A percentile compares a stretch with the other conserved stretches of the same genome.
Evolutionary conservation across 1,284 basidiomycete genomes (phyloP).

Genomic region (Boletus albobrunnescens): DNA sequence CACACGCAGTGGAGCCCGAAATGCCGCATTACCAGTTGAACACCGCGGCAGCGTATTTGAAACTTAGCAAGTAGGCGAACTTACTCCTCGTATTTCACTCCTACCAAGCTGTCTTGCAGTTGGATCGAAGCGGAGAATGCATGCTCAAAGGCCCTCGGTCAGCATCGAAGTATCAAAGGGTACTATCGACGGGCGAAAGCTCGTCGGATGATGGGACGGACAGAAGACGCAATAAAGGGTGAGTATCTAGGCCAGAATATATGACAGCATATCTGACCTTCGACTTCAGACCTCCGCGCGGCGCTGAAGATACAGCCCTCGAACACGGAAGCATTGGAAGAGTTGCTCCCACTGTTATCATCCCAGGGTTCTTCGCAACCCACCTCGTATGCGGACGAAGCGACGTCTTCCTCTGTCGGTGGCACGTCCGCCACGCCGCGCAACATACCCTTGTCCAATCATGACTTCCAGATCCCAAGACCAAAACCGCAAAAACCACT

Average conservation of each 20-base stretch:
- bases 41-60: conserved; percentile 64
- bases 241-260: background rate
- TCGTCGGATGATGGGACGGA: conserved; percentile 51
- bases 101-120: conserved; percentile 36
- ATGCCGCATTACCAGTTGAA: conserved; percentile 70
- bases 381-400: conserved; percentile 21
- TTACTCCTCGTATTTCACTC: conserved; percentile 7
- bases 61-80: conserved; percentile 53
- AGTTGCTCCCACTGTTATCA: conserved; percentile 45
- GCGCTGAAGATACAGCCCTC: conserved; percentile 56
- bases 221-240: conserved; percentile 64
- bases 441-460: conserved; percentile 16
- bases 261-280: background rate
- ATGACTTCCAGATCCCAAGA: conserved; percentile 32
- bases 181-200: conserved; percentile 63
- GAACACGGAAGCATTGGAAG: conserved; percentile 54
- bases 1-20: conserved; percentile 61
- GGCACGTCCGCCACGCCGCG: conserved; percentile 15
- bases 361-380: conserved; percentile 23
- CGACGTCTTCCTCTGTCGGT: conserved; percentile 24
- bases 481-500: conserved; percentile 41
- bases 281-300: conserved; percentile 50
- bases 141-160: conserved; percentile 55
- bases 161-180: conserved; percentile 63
- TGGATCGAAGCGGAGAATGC: conserved; percentile 67